Conservation (phyloP, 345 rosid species). For the Ceriops tagal region DNA sequence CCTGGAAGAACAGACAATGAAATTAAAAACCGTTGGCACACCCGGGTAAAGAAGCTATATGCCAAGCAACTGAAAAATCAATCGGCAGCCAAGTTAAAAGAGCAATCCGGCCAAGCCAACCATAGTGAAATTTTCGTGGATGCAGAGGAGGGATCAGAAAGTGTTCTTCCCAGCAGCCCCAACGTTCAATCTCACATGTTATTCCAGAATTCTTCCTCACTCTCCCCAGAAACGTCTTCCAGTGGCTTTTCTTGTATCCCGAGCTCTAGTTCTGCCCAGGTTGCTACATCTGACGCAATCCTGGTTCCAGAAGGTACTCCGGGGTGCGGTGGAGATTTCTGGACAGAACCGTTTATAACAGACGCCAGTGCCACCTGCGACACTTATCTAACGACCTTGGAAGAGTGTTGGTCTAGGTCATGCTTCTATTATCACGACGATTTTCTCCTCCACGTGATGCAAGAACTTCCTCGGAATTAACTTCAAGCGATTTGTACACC, state of each 20-base stretch:
- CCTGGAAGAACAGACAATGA: slow-evolving; percentile 40
- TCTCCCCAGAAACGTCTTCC: slow-evolving; percentile 16
- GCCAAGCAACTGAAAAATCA: not conserved
- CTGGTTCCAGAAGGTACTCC: not conserved
- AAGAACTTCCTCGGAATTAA: not conserved
- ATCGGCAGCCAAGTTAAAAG: not conserved
- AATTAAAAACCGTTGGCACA: slow-evolving; percentile 40
- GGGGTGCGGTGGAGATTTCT: slow-evolving; percentile 14
- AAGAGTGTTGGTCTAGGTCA: not conserved
- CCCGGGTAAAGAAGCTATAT: slow-evolving; percentile 19
- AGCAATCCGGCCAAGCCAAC: not conserved
- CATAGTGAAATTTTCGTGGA: not conserved
- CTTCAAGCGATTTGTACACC: no score
- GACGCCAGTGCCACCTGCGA: not conserved
- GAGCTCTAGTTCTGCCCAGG: not conserved
- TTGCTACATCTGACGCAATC: not conserved
- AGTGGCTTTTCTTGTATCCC: not conserved
- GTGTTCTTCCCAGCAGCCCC: not conserved
- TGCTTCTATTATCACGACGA: slow-evolving; percentile 1
- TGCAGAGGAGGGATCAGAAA: not conserved
- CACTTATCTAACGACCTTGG: not conserved
- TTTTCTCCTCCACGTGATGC: not conserved
- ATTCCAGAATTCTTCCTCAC: slow-evolving; percentile 18
- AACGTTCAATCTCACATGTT: not conserved
- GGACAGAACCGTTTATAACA: slow-evolving; percentile 16